Evolutionary conservation across 2,329 filamentous ascomycete species (phyloP), one percentile per base, ranked within the genome.

Genomic region (Beauveria sp.): DNA sequence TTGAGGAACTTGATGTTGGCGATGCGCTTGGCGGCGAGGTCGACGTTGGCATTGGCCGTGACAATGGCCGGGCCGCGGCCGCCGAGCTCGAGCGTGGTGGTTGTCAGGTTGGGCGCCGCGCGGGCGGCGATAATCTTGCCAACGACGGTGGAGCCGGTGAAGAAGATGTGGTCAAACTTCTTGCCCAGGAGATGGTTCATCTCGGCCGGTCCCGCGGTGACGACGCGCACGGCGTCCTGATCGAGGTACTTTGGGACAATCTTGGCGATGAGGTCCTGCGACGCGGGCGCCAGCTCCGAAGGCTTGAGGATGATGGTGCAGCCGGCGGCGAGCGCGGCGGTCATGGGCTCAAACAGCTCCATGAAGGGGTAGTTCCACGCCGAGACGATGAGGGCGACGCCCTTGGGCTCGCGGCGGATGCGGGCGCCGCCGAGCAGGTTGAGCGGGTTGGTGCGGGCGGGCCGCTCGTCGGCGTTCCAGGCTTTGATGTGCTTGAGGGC

Each of bases 351-450:
- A 0, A 80, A 54, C 0, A 72, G 62, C 3, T 77, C 67, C 3
- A 72, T 64, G 55, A 80, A 67, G 1, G 78, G 78, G 20, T 75
- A 80, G 62, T 81, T 80, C 78, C 77, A 80, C 2, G 77, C 71
- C 0, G 75, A 74, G 24, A 81, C 75, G 48, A 80, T 73, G 10
- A 81, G 70, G 0, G 72, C 70, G 1, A 79, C 73, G 6, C 78
- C 79, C 3, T 75, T 68, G 1, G 78, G 78, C 64, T 80, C 77
- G 53, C 75, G 74, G 12, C 75, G 72, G 16, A 80, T 63, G 8
- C 70, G 67, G 0, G 74, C 68, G 7, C 68, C 64, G 22, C 69
- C 69, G 20, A 74, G 61, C 2, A 68, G 67, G 34, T 72, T 72
- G 14, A 74, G 61, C 26, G 76, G 42, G 40, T 71, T 65, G 26